phyloP scores from a whole-genome alignment of 78 protist species.

The Chrysochromulina parva region DNA sequence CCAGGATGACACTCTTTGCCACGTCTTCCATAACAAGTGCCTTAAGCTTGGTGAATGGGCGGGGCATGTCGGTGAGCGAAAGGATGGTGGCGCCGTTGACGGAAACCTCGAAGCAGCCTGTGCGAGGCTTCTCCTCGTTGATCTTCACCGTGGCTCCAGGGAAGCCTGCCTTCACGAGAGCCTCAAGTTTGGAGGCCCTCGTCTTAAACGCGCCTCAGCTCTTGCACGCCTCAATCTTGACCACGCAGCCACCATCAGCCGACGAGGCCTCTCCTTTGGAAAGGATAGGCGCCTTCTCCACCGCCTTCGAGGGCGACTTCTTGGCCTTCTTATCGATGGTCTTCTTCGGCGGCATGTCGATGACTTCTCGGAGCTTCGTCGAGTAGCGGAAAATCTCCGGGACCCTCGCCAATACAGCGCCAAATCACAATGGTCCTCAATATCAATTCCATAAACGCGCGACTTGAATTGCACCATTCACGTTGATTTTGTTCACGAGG shows the following conservation, averaged over 20 bases:
- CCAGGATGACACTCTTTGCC: too few species aligned
- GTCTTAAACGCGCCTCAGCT: constrained; percentile 16
- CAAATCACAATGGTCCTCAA: too few species aligned
- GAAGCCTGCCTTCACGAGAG: not conserved
- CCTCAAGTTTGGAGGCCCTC: not conserved
- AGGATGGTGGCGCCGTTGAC: not conserved
- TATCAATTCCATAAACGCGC: too few species aligned
- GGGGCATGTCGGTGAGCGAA: not conserved
- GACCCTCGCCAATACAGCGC: too few species aligned
- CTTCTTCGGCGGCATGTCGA: not conserved
- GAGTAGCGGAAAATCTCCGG: too few species aligned
- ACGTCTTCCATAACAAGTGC: not conserved
- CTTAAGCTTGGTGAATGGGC: not conserved
- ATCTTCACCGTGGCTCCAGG: not conserved
- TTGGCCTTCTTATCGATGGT: not conserved
- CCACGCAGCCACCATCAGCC: not conserved
- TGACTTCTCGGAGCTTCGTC: too few species aligned
- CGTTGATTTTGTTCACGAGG: too few species aligned
- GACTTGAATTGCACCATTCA: too few species aligned
- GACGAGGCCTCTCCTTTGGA: not conserved
- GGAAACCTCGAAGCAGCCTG: not conserved
- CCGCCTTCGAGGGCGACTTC: not conserved
- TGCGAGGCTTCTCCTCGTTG: constrained; percentile 6
- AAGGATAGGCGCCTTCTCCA: not conserved
- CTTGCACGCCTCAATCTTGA: constrained; percentile 12